Base-by-base conservation (phyloP, 768 basidiomycete genomes). In the Cyathus striatus region DNA sequence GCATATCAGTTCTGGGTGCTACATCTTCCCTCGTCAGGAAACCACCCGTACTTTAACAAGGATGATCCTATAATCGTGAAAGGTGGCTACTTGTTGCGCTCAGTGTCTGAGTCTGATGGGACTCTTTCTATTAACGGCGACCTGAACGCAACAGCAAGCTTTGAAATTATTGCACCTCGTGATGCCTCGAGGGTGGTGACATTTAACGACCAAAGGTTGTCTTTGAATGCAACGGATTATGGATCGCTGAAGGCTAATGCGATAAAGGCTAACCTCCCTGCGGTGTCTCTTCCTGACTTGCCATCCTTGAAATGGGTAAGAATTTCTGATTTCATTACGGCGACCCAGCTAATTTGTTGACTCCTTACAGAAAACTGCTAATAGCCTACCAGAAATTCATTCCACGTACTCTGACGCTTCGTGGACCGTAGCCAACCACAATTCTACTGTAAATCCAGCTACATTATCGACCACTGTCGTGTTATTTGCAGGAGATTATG, bases 1-100 rank as follows among this genome's bases (percentile, higher is more conserved):
- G 75, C 75, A 4, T 76, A 76, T 44, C 61, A 73, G 43, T 75
- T 73, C 53, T 76, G 75, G 75, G 65, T 73, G 23, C 56, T 75
- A 46, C 65, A 75, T 41, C 72, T 66, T 1, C 62, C 66, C 16
- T 56, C 66, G 9, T 48, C 53, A 3, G 67, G 70, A 20, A 40
- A 60, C 12, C 68, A 69, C 34, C 57, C 62, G 22, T 52, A 58
- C 13, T 72, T 62, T 40, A 66, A 53, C 42, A 73, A 63, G 4
- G 51, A 66, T 27, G 65, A 70, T 48, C 66, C 74, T 1, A 63
- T 75, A 37, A 64, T 73, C 34, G 59, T 76, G 25, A 73, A 71
- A 50, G 73, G 74, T 43, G 72, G 73, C 23, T 75, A 76, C 38
- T 60, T 75, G 32, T 51, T 75, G 20, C 67, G 74, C 21, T 61